Conservation (phyloP, 371 early-diverging fungal species). For the Mucor circinelloides region DNA sequence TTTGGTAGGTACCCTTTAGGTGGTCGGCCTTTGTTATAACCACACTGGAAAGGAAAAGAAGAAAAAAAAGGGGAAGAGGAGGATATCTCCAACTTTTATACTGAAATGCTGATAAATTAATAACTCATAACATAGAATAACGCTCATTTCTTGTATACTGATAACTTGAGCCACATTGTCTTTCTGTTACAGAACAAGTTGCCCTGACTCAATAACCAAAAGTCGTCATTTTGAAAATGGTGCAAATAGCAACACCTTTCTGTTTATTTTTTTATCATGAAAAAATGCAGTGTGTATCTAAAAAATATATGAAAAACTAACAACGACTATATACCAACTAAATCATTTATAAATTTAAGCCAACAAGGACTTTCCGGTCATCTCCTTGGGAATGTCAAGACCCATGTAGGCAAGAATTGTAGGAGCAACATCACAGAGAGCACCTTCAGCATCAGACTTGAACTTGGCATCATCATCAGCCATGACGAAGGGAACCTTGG, state of each 20-base stretch:
- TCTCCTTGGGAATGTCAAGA: slow-evolving; percentile 90
- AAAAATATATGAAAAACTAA: neutral
- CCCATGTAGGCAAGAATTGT: slow-evolving; percentile 96
- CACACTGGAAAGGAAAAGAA: no score
- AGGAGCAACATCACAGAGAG: slow-evolving; percentile 98
- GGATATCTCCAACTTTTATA: no score
- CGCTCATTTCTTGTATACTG: no score
- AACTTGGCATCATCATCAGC: slow-evolving; percentile 52
- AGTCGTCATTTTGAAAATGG: no score
- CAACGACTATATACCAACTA: slow-evolving; percentile 7
- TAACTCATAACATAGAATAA: no score
- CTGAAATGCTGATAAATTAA: no score
- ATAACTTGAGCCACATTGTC: no score
- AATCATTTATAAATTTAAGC: slow-evolving; percentile 14
- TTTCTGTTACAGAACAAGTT: no score
- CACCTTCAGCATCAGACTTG: slow-evolving; percentile 63
- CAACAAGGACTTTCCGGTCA: slow-evolving; percentile 85
- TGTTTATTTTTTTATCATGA: neutral
- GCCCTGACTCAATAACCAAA: no score
- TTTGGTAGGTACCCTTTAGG: no score
- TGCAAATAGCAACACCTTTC: neutral
- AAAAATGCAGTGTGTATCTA: slow-evolving; percentile 7
- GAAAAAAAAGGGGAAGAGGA: no score
- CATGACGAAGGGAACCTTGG: slow-evolving; percentile 96
- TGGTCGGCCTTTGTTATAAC: no score